Evolutionary conservation across 371 early-diverging fungal genomes (phyloP).

Genomic region (Rhizopus delemar): DNA sequence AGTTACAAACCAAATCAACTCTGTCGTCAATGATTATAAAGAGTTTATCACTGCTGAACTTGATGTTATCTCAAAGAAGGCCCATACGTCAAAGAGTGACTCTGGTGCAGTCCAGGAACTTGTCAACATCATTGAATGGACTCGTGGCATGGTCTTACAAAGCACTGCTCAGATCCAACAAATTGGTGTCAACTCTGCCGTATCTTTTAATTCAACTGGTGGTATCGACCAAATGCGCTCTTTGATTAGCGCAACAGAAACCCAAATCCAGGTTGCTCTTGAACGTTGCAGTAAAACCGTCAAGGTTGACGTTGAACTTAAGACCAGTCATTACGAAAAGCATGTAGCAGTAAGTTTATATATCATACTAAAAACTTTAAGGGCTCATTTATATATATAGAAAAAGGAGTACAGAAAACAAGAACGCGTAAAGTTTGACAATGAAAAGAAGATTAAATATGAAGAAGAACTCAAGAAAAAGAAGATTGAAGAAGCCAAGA

Average conservation of each 20-base stretch:
- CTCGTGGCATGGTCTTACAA: conserved; percentile 32
- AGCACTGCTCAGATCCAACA: conserved; percentile 26
- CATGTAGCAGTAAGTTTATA: conserved; percentile 19
- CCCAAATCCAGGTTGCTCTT: conserved; percentile 26
- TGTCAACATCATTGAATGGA: conserved; percentile 31
- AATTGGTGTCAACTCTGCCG: conserved; percentile 28
- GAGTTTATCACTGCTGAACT: conserved; percentile 23
- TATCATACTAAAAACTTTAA: neutral
- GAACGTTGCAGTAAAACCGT: conserved; percentile 24
- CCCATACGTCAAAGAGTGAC: conserved; percentile 12
- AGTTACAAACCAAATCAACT: conserved; percentile 17
- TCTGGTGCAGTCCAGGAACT: conserved; percentile 10
- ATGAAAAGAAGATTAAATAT: neutral
- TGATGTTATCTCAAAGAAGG: conserved; percentile 19
- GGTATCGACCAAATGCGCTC: conserved; percentile 31
- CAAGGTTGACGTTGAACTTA: conserved; percentile 24
- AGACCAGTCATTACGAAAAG: conserved; percentile 21
- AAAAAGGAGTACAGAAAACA: conserved; percentile 22
- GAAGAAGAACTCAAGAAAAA: conserved; percentile 13
- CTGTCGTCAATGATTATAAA: conserved; percentile 14
- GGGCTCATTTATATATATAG: conserved; percentile 9
- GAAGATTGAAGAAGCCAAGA: conserved; percentile 1
- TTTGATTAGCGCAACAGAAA: conserved; percentile 22
- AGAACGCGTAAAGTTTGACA: conserved; percentile 3
- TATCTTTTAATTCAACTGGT: conserved; percentile 22